Evolutionary conservation across 257 asterid genomes (phyloP), one percentile per base, ranked within the genome.

Genomic region (Cynanchum wilfordii): DNA sequence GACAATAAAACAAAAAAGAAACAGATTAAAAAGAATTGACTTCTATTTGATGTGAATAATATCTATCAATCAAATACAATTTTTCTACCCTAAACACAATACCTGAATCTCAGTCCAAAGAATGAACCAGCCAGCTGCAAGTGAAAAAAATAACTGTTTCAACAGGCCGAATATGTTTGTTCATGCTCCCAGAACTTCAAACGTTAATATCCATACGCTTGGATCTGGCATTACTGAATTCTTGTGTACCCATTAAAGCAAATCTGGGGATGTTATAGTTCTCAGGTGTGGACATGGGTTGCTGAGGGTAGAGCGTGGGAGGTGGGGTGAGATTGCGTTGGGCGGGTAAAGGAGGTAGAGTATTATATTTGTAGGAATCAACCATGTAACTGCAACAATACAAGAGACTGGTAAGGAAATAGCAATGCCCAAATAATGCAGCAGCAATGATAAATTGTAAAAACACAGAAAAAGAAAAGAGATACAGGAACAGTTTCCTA

Each of bases 281-380:
- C 77, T 90, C 96, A 0, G 98, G 98, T 6, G 98, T 87, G 27
- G 90, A 87, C 95, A 94, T 91, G 47, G 98, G 98, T 80, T 89
- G 96, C 85, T 94, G 98, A 0, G 98, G 98, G 78, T 94, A 94
- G 65, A 94, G 97, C 27, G 97, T 94, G 72, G 96, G 96, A 64
- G 98, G 98, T 11, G 98, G 98, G 2, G 96, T 91, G 84, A 91
- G 84, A 79, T 94, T 94, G 76, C 84, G 92, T 72, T 94, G 97
- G 29, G 97, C 98, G 20, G 98, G 98, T 47, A 94, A 88, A 3
- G 97, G 97, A 79, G 97, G 98, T 71, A 94, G 91, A 51, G 77
- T 75, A 16, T 91, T 91, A 84, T 89, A 88, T 82, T 86, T 91
- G 84, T 85, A 87, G 0, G 89, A 82, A 55, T 89, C 97, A 6